Conservation (phyloP, 352 stramenopile species). For the Globisporangium nagaii region DNA sequence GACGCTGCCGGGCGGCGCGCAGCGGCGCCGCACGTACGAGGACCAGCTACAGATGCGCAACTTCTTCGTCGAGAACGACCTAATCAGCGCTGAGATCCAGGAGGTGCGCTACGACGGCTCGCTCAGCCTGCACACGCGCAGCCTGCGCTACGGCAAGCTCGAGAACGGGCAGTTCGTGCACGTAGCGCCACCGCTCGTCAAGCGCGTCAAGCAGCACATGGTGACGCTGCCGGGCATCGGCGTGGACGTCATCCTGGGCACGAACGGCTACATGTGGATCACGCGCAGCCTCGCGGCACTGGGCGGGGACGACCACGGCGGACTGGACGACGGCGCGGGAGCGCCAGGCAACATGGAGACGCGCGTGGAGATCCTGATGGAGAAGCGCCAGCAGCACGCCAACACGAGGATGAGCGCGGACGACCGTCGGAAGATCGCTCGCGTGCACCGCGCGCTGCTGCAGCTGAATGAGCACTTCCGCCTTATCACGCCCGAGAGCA, state of each 20-base stretch:
- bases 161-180: conserved; percentile 92
- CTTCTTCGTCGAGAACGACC: conserved; percentile 94
- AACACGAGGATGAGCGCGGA: conserved; percentile 64
- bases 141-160: conserved; percentile 92
- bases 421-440: conserved; percentile 80
- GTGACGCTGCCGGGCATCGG: conserved; percentile 68
- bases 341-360: conserved; percentile 61
- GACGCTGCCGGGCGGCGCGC: conserved; percentile 92
- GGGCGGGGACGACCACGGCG: conserved; percentile 20
- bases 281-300: conserved; percentile 75
- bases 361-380: conserved; percentile 87
- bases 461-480: conserved; percentile 85
- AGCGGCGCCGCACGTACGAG: conserved; percentile 95
- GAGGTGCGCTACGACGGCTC: conserved; percentile 90
- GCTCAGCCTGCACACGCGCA: conserved; percentile 92
- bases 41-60: conserved; percentile 96
- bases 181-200: conserved; percentile 88
- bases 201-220: conserved; percentile 94
- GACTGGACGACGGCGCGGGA: conserved; percentile 31
- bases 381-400: conserved; percentile 88
- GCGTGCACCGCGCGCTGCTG: conserved; percentile 87
- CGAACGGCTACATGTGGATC: conserved; percentile 96
- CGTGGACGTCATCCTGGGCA: conserved; percentile 91
- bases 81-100: conserved; percentile 92
- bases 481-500: conserved; percentile 90